Conservation (phyloP, 192 early-diverging fungal genomes). For the Coemansia sp. region DNA sequence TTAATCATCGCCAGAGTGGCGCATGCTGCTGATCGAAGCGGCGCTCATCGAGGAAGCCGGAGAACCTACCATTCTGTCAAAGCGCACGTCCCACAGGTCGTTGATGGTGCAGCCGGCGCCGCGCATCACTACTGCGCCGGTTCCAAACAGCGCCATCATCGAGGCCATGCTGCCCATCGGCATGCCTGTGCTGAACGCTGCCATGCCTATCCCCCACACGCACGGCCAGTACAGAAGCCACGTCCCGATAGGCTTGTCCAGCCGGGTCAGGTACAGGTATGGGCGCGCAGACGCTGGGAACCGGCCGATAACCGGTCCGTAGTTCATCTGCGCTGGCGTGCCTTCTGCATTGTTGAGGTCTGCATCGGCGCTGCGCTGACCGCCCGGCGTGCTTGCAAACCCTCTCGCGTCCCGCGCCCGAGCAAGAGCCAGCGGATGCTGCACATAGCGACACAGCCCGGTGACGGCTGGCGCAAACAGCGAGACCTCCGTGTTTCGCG, state of each 20-base stretch:
- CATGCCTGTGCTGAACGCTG: slow-evolving; percentile 60
- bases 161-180: slow-evolving; percentile 57
- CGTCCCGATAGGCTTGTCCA: slow-evolving; percentile 92
- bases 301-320: slow-evolving; percentile 57
- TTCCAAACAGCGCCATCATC: slow-evolving; percentile 78
- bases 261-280: slow-evolving; percentile 71
- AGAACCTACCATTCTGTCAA: slow-evolving; percentile 68
- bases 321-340: slow-evolving; percentile 1
- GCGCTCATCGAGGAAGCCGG: not conserved
- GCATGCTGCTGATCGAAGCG: too few species aligned
- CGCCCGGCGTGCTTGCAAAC: not conserved
- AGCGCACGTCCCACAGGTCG: slow-evolving; percentile 92
- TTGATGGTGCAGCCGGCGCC: slow-evolving; percentile 97
- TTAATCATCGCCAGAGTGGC: too few species aligned
- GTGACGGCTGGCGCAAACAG: not conserved
- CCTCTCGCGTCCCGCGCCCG: not conserved
- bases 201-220: slow-evolving; percentile 76
- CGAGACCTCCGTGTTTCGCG: not conserved
- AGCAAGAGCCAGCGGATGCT: not conserved
- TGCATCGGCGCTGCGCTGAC: not conserved
- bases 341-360: not conserved
- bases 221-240: slow-evolving; percentile 92
- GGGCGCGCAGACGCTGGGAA: slow-evolving; percentile 63
- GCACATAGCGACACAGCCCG: not conserved
- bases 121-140: slow-evolving; percentile 87